Conservation (phyloP, 331 rosid genomes). For the Prunus yedoensis region DNA sequence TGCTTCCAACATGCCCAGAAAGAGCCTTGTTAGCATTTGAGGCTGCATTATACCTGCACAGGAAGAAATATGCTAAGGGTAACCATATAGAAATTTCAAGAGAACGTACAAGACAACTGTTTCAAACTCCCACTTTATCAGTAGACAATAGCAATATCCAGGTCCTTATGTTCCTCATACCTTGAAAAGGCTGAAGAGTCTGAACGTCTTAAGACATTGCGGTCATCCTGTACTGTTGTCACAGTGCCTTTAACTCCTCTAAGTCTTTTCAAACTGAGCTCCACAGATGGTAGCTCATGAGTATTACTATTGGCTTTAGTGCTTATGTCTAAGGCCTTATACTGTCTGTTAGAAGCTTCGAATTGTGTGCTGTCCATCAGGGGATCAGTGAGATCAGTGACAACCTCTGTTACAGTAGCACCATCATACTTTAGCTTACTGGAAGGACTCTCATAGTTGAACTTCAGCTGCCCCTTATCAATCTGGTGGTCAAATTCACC, state of each 20-base stretch:
- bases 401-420: slow-evolving; percentile 43
- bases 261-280: slow-evolving; percentile 76
- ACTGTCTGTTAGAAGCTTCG: slow-evolving; percentile 45
- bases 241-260: slow-evolving; percentile 57
- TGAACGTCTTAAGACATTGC: slow-evolving; percentile 70
- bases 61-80: neutral
- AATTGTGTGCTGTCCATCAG: slow-evolving; percentile 47
- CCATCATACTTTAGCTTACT: slow-evolving; percentile 49
- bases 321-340: slow-evolving; percentile 37
- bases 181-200: slow-evolving; percentile 85
- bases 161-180: slow-evolving; percentile 34
- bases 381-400: slow-evolving; percentile 38
- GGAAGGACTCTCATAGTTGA: slow-evolving; percentile 47
- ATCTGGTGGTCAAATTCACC: slow-evolving; percentile 50
- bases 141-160: slow-evolving; percentile 3
- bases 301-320: slow-evolving; percentile 39
- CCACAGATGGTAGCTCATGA: slow-evolving; percentile 53
- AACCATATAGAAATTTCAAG: neutral
- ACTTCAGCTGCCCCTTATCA: slow-evolving; percentile 45
- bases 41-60: slow-evolving; percentile 60
- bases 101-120: neutral
- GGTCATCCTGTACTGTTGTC: slow-evolving; percentile 53
- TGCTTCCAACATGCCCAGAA: slow-evolving; percentile 63
- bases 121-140: neutral
- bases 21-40: slow-evolving; percentile 62